Conservation (phyloP, 768 basidiomycete species). For the Hericium coralloides region DNA sequence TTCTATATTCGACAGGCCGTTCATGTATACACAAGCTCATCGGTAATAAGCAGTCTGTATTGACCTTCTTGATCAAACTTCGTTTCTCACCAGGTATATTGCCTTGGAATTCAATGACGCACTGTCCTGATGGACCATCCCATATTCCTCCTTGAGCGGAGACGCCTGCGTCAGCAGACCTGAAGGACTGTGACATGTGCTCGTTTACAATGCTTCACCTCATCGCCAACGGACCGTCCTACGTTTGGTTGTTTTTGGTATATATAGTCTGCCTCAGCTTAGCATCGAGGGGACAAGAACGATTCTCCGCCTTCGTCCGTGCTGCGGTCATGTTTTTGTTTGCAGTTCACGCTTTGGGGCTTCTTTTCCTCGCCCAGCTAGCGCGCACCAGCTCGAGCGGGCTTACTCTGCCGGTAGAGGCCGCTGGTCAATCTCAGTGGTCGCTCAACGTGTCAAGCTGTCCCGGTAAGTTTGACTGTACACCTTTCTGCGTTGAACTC, state of each 20-base stretch:
- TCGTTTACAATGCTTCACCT: background rate
- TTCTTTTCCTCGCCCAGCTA: background rate
- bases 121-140: no score
- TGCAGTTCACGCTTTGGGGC: background rate
- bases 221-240: background rate
- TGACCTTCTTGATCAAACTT: no score
- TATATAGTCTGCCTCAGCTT: background rate
- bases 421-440: background rate
- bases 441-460: slow-evolving; percentile 11
- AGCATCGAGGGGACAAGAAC: background rate
- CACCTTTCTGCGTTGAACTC: background rate
- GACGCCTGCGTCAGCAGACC: background rate
- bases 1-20: no score
- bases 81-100: no score
- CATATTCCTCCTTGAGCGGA: background rate
- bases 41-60: no score
- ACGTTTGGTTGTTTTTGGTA: background rate
- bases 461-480: slow-evolving; percentile 5
- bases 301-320: background rate
- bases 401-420: background rate
- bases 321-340: background rate
- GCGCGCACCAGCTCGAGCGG: background rate
- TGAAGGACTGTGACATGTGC: background rate
- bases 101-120: no score
- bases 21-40: no score